Evolutionary conservation across 2,329 filamentous ascomycete species (phyloP).

Genomic region (Botrytis squamosa): DNA sequence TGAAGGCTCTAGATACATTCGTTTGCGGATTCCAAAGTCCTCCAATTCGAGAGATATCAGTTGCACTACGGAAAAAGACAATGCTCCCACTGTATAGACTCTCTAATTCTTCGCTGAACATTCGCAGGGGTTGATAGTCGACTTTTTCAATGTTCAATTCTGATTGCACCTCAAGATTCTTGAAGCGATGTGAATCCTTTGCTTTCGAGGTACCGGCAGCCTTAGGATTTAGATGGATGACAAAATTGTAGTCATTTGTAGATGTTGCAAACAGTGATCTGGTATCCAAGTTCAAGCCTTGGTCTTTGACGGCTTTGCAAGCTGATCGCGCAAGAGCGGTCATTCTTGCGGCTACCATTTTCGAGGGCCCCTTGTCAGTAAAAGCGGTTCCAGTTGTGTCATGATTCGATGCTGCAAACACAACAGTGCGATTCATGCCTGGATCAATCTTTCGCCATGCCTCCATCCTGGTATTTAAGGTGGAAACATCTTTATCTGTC

Average conservation of each 20-base stretch:
- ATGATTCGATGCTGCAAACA: slow-evolving; percentile 78
- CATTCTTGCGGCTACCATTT: slow-evolving; percentile 81
- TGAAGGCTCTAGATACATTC: slow-evolving; percentile 54
- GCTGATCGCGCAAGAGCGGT: slow-evolving; percentile 78
- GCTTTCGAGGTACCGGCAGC: slow-evolving; percentile 40
- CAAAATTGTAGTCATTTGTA: slow-evolving; percentile 77
- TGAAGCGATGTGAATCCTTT: slow-evolving; percentile 58
- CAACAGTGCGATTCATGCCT: slow-evolving; percentile 75
- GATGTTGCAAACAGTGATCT: slow-evolving; percentile 69
- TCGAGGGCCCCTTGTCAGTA: slow-evolving; percentile 72
- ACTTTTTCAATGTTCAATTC: slow-evolving; percentile 45
- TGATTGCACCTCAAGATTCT: slow-evolving; percentile 71
- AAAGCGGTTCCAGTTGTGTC: slow-evolving; percentile 78
- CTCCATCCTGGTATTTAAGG: slow-evolving; percentile 70
- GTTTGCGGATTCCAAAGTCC: slow-evolving; percentile 64
- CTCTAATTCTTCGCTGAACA: slow-evolving; percentile 67
- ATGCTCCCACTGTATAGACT: slow-evolving; percentile 65
- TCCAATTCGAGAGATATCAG: slow-evolving; percentile 56
- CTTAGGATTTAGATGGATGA: slow-evolving; percentile 61
- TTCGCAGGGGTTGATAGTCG: slow-evolving; percentile 58
- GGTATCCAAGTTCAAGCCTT: slow-evolving; percentile 54
- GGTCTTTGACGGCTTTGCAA: slow-evolving; percentile 56
- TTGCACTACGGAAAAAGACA: slow-evolving; percentile 74
- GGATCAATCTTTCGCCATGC: slow-evolving; percentile 88
- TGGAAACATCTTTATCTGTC: slow-evolving; percentile 56